Percentiles rank a stretch among this genome's conserved stretches.
phyloP scores from a whole-genome alignment of 192 early-diverging fungal species.

The Podila minutissima region DNA sequence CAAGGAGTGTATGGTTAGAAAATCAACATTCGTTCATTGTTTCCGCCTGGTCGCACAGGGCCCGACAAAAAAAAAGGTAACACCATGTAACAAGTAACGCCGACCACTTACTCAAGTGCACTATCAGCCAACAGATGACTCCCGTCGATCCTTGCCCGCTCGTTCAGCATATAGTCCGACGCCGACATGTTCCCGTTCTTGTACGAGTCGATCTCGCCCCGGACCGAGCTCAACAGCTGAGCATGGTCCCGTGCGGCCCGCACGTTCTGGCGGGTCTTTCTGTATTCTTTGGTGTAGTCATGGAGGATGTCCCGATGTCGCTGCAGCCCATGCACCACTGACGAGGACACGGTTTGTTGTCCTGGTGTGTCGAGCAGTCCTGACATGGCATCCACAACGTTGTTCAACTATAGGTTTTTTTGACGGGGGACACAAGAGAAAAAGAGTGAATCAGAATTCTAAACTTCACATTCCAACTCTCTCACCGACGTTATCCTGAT shows the following conservation, averaged over 20 bases:
- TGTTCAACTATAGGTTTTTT: constrained; percentile 57
- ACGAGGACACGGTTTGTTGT: constrained; percentile 60
- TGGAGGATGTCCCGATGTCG: constrained; percentile 81
- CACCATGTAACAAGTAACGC: not conserved
- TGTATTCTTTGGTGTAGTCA: constrained; percentile 83
- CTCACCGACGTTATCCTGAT: not conserved
- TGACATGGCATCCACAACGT: constrained; percentile 70
- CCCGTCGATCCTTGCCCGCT: constrained; percentile 74
- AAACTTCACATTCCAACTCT: not conserved
- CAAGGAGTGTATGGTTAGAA: constrained; percentile 1
- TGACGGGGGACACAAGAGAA: not conserved
- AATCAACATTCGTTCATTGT: too few species aligned
- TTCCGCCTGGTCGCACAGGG: not conserved
- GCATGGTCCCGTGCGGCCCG: constrained; percentile 71
- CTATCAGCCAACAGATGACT: constrained; percentile 81
- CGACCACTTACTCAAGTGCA: constrained; percentile 73
- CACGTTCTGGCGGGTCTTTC: constrained; percentile 72
- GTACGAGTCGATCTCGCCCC: constrained; percentile 64
- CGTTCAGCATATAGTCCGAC: constrained; percentile 75
- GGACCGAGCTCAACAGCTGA: constrained; percentile 71
- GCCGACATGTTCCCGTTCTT: constrained; percentile 39
- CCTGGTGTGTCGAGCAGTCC: constrained; percentile 63
- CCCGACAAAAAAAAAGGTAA: not conserved
- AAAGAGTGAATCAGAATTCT: not conserved
- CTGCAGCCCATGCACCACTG: constrained; percentile 78